Evolutionary conservation across 495 filamentous ascomycete species (phyloP), one percentile per base, ranked within the genome.

Genomic region (Aspergillus coremiiformis): DNA sequence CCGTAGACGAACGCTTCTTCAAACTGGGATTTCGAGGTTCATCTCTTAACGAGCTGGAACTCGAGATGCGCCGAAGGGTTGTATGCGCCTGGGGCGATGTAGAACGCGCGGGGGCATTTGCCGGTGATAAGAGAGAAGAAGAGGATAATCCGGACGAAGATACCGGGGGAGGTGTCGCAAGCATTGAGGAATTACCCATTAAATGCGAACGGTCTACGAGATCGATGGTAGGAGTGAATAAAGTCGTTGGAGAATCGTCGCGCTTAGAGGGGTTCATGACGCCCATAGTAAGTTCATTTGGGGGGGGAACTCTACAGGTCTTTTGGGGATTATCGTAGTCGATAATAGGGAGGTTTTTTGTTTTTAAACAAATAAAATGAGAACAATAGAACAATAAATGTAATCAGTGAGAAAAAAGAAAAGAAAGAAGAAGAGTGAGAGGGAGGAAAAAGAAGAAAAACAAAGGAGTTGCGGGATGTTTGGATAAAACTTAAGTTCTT

Each of bases 21-120:
- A 79, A 49, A n/a, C 61, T 61, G 14, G 68, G 71, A 22, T 66
- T 66, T 49, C 70, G 70, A 21, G 64, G 67, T 50, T 72, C 71
- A 73, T 81, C 56, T 60, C 70, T 49, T 71, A 81, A 42, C 60
- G 80, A 67, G 70, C 73, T 65, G 65, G 67, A 66, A 66, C 78
- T 75, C 56, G 76, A 64, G 62, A 66, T 63, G 69, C 80, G 71
- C 66, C 75, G 62, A 61, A 79, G 64, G 58, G 70, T 35, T 17
- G 52, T 39, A 37, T 57, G 62, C 46, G 60, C 54, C 30, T 48
- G 55, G 17, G 51, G 56, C 43, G 54, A 20, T 20, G 48, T 47
- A 22, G 51, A 51, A 53, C 59, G 63, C 68, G 60, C 44, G 47
- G 65, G 44, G 48, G 52, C 58, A 50, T 66, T 58, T 46, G 60